phyloP scores from a whole-genome alignment of 2,329 filamentous ascomycete species.

The Escovopsis sp. region DNA sequence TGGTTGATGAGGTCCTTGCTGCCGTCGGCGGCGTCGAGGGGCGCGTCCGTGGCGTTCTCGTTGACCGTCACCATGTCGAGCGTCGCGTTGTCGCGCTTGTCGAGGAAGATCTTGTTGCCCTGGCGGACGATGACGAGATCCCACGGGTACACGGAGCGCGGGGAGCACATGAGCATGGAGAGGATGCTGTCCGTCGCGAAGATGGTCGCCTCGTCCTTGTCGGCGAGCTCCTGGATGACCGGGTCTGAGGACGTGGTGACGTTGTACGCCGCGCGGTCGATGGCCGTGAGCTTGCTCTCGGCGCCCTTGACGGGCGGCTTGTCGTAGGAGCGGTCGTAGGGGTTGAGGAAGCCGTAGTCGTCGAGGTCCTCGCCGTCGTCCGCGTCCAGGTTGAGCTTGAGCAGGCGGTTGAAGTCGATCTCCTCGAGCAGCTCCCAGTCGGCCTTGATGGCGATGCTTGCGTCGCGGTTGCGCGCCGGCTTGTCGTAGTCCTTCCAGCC shows the following conservation, averaged over 20 bases:
- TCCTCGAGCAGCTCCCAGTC: slow-evolving; percentile 95
- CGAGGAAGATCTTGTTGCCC: slow-evolving; percentile 93
- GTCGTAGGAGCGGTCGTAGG: slow-evolving; percentile 93
- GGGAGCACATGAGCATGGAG: slow-evolving; percentile 98
- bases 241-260: slow-evolving; percentile 94
- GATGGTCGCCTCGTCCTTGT: slow-evolving; percentile 90
- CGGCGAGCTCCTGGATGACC: slow-evolving; percentile 89
- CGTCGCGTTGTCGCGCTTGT: slow-evolving; percentile 91
- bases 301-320: slow-evolving; percentile 80
- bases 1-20: slow-evolving; percentile 93
- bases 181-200: slow-evolving; percentile 95
- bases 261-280: slow-evolving; percentile 95
- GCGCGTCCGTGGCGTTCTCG: slow-evolving; percentile 92
- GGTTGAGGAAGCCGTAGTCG: slow-evolving; percentile 92
- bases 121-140: slow-evolving; percentile 89
- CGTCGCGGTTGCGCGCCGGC: slow-evolving; percentile 88
- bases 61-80: slow-evolving; percentile 98
- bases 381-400: slow-evolving; percentile 89
- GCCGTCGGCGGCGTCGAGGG: slow-evolving; percentile 77
- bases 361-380: slow-evolving; percentile 93
- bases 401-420: slow-evolving; percentile 92
- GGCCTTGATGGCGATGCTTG: slow-evolving; percentile 87
- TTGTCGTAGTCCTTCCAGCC: slow-evolving; percentile 99
- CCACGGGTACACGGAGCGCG: slow-evolving; percentile 95
- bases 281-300: slow-evolving; percentile 71